Conservation (phyloP, 768 basidiomycete genomes). For the Trametopsis cervina region DNA sequence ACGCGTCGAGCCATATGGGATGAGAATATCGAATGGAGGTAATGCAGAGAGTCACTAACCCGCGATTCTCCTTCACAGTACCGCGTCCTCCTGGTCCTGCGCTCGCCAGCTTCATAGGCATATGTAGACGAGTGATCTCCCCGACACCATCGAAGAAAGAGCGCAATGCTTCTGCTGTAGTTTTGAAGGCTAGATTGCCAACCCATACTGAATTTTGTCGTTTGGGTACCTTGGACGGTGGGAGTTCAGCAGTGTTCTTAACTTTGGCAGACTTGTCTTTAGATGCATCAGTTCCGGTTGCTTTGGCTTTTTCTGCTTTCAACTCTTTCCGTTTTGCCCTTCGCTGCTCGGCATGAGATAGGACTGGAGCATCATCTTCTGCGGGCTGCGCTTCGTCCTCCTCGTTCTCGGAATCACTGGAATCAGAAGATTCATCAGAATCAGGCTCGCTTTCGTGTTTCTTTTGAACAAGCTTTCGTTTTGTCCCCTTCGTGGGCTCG, state of each 20-base stretch:
- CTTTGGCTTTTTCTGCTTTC: constrained; percentile 21
- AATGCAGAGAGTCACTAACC: constrained; percentile 41
- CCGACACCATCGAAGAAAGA: constrained; percentile 65
- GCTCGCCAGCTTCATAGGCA: constrained; percentile 68
- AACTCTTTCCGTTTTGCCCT: constrained; percentile 49
- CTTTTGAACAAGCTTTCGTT: neutral
- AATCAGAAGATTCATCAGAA: neutral
- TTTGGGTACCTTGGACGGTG: constrained; percentile 31
- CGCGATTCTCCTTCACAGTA: constrained; percentile 62
- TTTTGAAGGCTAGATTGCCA: constrained; percentile 90
- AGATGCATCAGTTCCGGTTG: constrained; percentile 16
- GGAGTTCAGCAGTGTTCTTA: constrained; percentile 22
- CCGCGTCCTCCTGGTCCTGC: constrained; percentile 31
- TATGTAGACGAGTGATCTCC: constrained; percentile 73
- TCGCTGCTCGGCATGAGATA: constrained; percentile 73
- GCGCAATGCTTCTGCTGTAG: constrained; percentile 65
- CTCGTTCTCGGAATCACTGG: constrained; percentile 3
- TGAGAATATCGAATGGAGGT: constrained; percentile 1
- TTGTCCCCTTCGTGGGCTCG: neutral
- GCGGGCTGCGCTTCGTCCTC: constrained; percentile 9
- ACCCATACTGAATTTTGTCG: constrained; percentile 92
- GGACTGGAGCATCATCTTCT: constrained; percentile 37
- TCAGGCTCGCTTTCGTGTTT: neutral
- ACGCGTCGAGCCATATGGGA: too few relatives aligned
- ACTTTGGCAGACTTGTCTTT: constrained; percentile 21